Evolutionary conservation across 441 rosid genomes (phyloP), one percentile per base, ranked within the genome.

Genomic region (Populus hybrid): DNA sequence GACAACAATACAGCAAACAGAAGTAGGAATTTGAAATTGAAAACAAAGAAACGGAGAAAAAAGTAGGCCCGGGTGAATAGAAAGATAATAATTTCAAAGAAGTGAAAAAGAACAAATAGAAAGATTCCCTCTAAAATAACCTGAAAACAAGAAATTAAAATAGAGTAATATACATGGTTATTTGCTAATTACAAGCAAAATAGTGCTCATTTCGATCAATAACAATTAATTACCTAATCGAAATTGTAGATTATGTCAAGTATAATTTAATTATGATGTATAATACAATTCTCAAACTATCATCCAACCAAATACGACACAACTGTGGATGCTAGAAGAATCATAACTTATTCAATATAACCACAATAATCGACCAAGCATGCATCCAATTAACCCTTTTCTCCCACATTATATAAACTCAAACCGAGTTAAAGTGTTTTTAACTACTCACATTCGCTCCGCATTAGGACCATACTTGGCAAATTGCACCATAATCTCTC

Each of bases 391-490:
- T 50, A 50, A 50, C n/a, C 1, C 2, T 30, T 50, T 50, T 18
- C 59, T 16, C 7, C 59, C 59, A 6, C 59, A 18, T 50, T 50
- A 50, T 6, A 50, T 50, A 16, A 16, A 50, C 59, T 50, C n/a
- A 10, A 19, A 30, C 19, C 34, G 16, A 70, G 9, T 11, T 16
- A 5, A 18, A 50, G 59, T 9, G 61, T 24, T 57, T 57, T 5
- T 9, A 68, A 26, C 2, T 1, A 67, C 92, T 84, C 84, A 91
- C 94, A 89, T 89, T 71, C 83, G 83, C 86, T 89, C 94, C 16
- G 94, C 94, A 84, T 89, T 89, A 4, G 94, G 94, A 3, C 94
- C 94, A 78, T 89, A 91, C 73, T 91, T 91, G 1, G 94, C 92
- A 78, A 89, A 89, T 79, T 91, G 94, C 76, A 91, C 94, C 1